Conservation (phyloP, 2,329 filamentous ascomycete genomes). For the Davidsoniella virescens region DNA sequence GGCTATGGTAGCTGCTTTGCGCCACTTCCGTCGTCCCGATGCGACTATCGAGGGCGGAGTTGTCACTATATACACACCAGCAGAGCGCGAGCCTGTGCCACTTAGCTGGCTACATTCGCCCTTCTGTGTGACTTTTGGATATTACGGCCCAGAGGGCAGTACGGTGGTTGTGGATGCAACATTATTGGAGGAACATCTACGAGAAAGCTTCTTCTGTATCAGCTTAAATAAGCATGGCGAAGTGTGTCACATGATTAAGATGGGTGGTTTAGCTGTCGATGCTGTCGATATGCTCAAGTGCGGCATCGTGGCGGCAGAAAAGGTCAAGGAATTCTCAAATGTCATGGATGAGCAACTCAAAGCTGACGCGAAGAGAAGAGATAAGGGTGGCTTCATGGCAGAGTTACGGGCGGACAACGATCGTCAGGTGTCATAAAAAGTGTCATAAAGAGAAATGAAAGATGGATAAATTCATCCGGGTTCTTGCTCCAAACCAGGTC, state of each 20-base stretch:
- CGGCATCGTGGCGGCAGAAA: conserved; percentile 55
- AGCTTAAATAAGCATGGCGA: conserved; percentile 82
- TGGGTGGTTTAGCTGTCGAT: conserved; percentile 70
- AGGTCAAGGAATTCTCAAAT: conserved; percentile 64
- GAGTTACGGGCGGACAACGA: conserved; percentile 75
- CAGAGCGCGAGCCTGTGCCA: conserved; percentile 78
- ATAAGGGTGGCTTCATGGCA: conserved; percentile 62
- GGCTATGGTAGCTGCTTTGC: conserved; percentile 71
- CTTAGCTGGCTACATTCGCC: conserved; percentile 85
- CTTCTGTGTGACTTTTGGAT: conserved; percentile 78
- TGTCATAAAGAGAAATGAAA: no score
- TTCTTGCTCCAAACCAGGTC: not conserved
- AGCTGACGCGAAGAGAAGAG: conserved; percentile 60
- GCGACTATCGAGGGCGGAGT: conserved; percentile 71
- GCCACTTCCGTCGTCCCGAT: conserved; percentile 84
- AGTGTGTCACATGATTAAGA: conserved; percentile 80
- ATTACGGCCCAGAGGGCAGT: conserved; percentile 53
- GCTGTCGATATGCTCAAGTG: conserved; percentile 64
- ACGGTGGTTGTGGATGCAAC: conserved; percentile 53
- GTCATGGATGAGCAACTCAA: conserved; percentile 58
- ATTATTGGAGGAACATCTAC: conserved; percentile 59
- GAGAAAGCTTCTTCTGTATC: conserved; percentile 59
- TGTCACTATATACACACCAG: conserved; percentile 66
- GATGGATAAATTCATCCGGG: no score
- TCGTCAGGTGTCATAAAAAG: conserved; percentile 23